These are phyloP conservation scores for Botrytis pseudocinerea DNA, from an alignment of 2,329 filamentous ascomycete genomes.

Conservation along the genomic window DNA sequence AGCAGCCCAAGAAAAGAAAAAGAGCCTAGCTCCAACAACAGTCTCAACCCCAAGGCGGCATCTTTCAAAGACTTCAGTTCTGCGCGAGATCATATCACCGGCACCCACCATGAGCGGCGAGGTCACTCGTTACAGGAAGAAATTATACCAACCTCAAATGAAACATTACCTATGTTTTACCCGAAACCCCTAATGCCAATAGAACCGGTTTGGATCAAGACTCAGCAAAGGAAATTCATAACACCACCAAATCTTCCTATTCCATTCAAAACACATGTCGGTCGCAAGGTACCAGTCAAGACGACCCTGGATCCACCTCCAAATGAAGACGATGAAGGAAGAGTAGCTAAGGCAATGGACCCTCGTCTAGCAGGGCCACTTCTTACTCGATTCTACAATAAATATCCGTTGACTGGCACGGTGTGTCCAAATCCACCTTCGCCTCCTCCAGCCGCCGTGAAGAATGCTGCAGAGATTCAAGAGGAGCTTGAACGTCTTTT, in stretches of 20 bases:
- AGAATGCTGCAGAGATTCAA: conserved; percentile 23
- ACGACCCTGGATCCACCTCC: not conserved
- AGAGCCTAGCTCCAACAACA: not conserved
- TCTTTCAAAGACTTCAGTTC: conserved; percentile 23
- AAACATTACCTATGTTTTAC: conserved; percentile 12
- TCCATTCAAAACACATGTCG: not conserved
- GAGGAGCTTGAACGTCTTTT: conserved; percentile 22
- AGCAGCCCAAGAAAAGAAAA: not conserved
- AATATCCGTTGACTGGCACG: conserved; percentile 40
- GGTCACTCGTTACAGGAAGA: conserved; percentile 5
- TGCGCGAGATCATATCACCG: conserved; percentile 22
- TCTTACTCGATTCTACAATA: conserved; percentile 35
- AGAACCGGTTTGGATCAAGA: conserved; percentile 21
- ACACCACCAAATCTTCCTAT: not conserved
- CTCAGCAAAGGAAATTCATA: not conserved
- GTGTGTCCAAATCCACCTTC: conserved; percentile 19
- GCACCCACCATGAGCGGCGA: not conserved
- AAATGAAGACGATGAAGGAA: conserved; percentile 30
- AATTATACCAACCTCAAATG: not conserved
- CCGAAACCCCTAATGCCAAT: not conserved
- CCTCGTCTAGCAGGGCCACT: conserved; percentile 32
- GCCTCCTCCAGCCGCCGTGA: not conserved
- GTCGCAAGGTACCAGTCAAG: conserved; percentile 16
- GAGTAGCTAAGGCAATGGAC: conserved; percentile 32
- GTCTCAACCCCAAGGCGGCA: conserved; percentile 32